Evolutionary conservation across 805 yeast species (phyloP).

Genomic region (Metschnikowia picachoensis): DNA sequence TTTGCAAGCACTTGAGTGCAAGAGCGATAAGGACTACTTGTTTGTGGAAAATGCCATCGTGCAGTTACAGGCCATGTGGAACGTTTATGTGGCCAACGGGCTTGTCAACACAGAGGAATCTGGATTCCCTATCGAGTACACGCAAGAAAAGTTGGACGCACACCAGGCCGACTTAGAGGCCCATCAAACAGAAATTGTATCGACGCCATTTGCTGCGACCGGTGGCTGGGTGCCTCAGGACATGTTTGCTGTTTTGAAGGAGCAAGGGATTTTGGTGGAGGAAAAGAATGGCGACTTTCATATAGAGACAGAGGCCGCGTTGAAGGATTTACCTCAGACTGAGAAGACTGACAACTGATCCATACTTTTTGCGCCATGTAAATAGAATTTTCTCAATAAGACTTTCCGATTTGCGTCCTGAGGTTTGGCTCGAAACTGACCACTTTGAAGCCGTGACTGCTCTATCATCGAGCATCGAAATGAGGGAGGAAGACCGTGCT

Average conservation of each 20-base stretch:
- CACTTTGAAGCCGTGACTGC: no score
- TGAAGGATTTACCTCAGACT: slow-evolving; percentile 17
- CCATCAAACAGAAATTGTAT: slow-evolving; percentile 64
- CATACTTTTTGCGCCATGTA: no score
- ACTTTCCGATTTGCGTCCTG: no score
- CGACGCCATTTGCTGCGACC: slow-evolving; percentile 82
- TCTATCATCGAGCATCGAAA: no score
- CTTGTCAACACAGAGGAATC: slow-evolving; percentile 43
- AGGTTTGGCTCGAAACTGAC: no score
- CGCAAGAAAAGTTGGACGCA: slow-evolving; percentile 54
- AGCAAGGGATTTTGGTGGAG: slow-evolving; percentile 61
- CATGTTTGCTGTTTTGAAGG: slow-evolving; percentile 68
- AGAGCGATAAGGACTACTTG: slow-evolving; percentile 54
- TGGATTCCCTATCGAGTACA: slow-evolving; percentile 56
- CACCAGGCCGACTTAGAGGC: slow-evolving; percentile 57
- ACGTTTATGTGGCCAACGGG: slow-evolving; percentile 53
- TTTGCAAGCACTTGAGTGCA: slow-evolving; percentile 55
- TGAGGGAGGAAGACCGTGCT: no score
- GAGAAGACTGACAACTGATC: background rate
- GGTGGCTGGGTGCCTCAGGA: slow-evolving; percentile 97
- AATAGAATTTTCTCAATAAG: no score
- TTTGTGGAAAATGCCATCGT: slow-evolving; percentile 63
- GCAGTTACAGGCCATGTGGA: slow-evolving; percentile 69
- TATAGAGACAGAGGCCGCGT: slow-evolving; percentile 28
- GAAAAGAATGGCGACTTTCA: slow-evolving; percentile 46